Conservation (phyloP, 202 grass and related monocot genomes). For the Dendrocalamus latiflorus region DNA sequence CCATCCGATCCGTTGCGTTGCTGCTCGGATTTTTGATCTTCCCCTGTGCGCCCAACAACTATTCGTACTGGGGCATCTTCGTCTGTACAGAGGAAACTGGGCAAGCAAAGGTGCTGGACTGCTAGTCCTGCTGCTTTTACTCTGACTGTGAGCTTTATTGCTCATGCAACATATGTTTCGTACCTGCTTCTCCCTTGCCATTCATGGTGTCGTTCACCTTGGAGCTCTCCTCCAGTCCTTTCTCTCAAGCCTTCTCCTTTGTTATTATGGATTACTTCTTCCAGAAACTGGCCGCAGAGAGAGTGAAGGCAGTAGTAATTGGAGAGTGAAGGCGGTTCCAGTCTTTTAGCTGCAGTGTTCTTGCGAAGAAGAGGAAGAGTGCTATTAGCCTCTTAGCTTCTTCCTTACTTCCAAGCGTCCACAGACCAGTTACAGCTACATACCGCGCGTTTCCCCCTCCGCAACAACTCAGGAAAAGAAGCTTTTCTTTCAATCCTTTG, state of each 20-base stretch:
- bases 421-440: not conserved
- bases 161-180: not conserved
- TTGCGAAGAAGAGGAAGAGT: not conserved
- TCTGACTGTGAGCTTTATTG: not conserved
- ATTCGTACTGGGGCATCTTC: not conserved
- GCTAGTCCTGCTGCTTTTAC: not conserved
- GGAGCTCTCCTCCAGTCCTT: not conserved
- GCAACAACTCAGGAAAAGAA: not conserved
- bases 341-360: not conserved
- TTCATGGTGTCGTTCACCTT: not conserved
- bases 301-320: not conserved
- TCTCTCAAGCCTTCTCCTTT: not conserved
- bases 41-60: not conserved
- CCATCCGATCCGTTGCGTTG: not conserved
- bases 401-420: not conserved
- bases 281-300: not conserved
- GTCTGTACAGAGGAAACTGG: not conserved
- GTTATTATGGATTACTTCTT: not conserved
- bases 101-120: not conserved
- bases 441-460: not conserved
- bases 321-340: not conserved
- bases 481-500: not conserved
- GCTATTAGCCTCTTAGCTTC: not conserved
- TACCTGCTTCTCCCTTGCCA: not conserved
- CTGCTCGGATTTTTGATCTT: not conserved